Conservation (phyloP, 352 stramenopile genomes). For the Pythium brachiatum region DNA sequence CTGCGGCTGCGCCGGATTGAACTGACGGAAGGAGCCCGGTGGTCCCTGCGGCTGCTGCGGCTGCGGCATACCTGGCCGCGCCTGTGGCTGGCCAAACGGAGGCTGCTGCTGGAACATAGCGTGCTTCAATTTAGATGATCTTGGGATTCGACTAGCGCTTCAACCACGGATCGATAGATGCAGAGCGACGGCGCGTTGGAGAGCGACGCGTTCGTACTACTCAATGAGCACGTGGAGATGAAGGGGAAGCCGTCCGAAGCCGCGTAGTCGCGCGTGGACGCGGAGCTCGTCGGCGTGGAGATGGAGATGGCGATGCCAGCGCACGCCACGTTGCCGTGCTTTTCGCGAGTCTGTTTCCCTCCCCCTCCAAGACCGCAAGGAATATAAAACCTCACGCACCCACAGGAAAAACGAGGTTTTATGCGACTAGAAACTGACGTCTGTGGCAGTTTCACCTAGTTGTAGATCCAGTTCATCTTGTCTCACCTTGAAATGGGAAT, state of each 20-base stretch:
- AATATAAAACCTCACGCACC: constrained; percentile 7
- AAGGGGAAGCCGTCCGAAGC: background rate
- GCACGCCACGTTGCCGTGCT: constrained; percentile 20
- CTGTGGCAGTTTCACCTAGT: background rate
- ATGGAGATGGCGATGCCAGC: background rate
- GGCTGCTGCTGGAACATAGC: constrained; percentile 24
- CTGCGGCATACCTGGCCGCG: constrained; percentile 26
- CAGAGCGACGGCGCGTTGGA: background rate
- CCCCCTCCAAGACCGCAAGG: background rate
- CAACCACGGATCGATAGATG: background rate
- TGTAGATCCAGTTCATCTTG: no score
- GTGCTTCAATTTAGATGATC: background rate
- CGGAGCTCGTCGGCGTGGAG: no score
- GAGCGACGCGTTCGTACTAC: background rate
- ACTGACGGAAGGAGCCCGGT: constrained; percentile 55
- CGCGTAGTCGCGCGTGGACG: no score
- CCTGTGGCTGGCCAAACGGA: constrained; percentile 34
- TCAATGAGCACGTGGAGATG: background rate
- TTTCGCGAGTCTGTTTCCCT: constrained; percentile 3
- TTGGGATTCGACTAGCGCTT: background rate
- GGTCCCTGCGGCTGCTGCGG: constrained; percentile 25
- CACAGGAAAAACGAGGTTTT: constrained; percentile 13
- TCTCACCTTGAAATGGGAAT: background rate
- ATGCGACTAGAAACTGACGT: background rate
- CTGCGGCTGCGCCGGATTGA: constrained; percentile 48